A percentile compares a stretch with the other conserved stretches of the same genome.
Evolutionary conservation across 495 filamentous ascomycete genomes (phyloP).

Genomic region (Aspergillus baeticus): DNA sequence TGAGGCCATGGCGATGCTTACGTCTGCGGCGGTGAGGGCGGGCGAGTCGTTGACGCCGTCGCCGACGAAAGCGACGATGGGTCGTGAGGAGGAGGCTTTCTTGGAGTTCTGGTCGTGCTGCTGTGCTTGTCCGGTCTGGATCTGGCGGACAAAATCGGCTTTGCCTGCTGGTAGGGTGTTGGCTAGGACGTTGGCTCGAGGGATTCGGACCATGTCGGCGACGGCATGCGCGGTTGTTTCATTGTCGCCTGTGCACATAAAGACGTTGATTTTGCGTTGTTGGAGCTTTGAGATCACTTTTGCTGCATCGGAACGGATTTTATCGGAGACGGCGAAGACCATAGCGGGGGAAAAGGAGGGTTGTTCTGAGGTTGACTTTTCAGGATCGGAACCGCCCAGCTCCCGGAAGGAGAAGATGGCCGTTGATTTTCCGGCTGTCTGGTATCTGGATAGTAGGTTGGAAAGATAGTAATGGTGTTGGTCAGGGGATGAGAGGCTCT

Average conservation of each 20-base stretch:
- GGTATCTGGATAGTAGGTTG: conserved; percentile 60
- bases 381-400: conserved; percentile 12
- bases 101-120: background rate
- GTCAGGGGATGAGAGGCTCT: conserved; percentile 27
- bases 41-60: conserved; percentile 91
- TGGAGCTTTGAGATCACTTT: conserved; percentile 67
- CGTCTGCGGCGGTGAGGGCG: conserved; percentile 74
- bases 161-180: conserved; percentile 85
- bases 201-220: conserved; percentile 75
- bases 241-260: conserved; percentile 90
- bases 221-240: conserved; percentile 57
- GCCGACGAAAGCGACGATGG: conserved; percentile 65
- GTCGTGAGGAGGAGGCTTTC: conserved; percentile 4
- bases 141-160: conserved; percentile 74
- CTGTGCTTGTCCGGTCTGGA: conserved; percentile 52
- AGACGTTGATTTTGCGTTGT: conserved; percentile 64
- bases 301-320: conserved; percentile 73
- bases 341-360: conserved; percentile 58
- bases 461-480: conserved; percentile 34
- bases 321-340: conserved; percentile 68
- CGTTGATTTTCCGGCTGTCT: conserved; percentile 69
- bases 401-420: conserved; percentile 61
- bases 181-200: conserved; percentile 73
- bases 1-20: conserved; percentile 80
- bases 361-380: conserved; percentile 17